A percentile compares a stretch with the other conserved stretches of the same genome.
Evolutionary conservation across 177 flowering plant species (phyloP).

Genomic region (Vitis hybrid): DNA sequence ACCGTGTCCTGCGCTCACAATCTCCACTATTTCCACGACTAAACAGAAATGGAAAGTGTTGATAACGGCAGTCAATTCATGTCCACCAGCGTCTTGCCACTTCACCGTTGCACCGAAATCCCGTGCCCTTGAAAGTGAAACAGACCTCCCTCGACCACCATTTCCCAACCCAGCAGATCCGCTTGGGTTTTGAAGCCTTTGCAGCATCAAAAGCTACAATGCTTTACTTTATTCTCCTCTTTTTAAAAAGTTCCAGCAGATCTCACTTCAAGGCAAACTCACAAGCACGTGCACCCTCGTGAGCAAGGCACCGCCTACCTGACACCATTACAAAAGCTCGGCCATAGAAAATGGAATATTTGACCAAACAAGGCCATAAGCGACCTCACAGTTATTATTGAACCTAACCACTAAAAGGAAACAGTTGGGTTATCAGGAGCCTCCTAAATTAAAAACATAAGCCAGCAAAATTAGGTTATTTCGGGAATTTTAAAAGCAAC

Average conservation of each 20-base stretch:
- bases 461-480: no score
- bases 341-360: not conserved
- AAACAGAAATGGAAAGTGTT: no score
- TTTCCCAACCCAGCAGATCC: not conserved
- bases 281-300: constrained; percentile 10
- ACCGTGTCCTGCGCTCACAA: no score
- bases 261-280: constrained; percentile 1
- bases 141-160: not conserved
- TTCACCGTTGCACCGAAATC: no score
- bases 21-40: no score
- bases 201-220: not conserved
- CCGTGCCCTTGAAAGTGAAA: no score
- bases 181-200: not conserved
- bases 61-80: no score
- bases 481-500: no score
- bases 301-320: not conserved
- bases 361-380: not conserved
- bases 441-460: no score
- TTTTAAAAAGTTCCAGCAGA: not conserved
- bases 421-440: no score
- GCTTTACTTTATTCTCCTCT: not conserved
- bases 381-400: not conserved
- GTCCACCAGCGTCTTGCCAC: no score
- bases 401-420: no score
- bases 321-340: not conserved